Percentiles rank a stretch among this genome's conserved stretches.
These are phyloP conservation scores for Blepharisma stoltei DNA, from an alignment of 73 alveolate species.

Conservation along the genomic window DNA sequence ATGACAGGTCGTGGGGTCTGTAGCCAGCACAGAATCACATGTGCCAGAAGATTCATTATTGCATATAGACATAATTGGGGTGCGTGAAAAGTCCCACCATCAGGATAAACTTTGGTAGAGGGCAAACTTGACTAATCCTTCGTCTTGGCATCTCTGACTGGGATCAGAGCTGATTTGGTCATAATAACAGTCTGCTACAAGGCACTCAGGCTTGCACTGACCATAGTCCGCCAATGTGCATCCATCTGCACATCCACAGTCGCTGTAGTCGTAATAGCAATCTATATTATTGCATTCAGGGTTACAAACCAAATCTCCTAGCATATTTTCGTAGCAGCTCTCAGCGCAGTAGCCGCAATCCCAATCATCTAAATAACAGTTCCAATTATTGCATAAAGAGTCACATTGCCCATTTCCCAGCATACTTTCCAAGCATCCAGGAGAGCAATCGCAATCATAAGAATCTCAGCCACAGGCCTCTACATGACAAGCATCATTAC, in stretches of 20 bases:
- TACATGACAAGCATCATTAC: constrained; percentile 1
- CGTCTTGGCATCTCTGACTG: too few relatives aligned
- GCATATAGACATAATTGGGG: too few relatives aligned
- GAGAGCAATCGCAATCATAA: background rate
- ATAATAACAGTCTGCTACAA: too few relatives aligned
- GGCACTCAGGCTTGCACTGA: too few relatives aligned
- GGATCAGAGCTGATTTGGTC: too few relatives aligned
- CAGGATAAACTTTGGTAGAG: too few relatives aligned
- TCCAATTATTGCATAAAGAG: background rate
- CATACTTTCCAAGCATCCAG: background rate
- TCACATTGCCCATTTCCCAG: background rate
- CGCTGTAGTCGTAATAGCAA: background rate
- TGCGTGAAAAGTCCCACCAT: too few relatives aligned
- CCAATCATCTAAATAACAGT: background rate
- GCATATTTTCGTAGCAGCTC: background rate
- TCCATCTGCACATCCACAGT: constrained; percentile 14
- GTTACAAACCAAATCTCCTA: background rate
- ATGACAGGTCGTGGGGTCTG: too few relatives aligned
- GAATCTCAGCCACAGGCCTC: background rate
- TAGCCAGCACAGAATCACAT: too few relatives aligned
- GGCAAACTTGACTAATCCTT: too few relatives aligned
- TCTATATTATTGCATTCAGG: constrained; percentile 15
- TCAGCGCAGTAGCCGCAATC: constrained; percentile 10
- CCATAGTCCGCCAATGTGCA: background rate
- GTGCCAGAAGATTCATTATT: too few relatives aligned